Evolutionary conservation across 2,329 filamentous ascomycete genomes (phyloP).

Genomic region (Pseudogymnoascus sp.): DNA sequence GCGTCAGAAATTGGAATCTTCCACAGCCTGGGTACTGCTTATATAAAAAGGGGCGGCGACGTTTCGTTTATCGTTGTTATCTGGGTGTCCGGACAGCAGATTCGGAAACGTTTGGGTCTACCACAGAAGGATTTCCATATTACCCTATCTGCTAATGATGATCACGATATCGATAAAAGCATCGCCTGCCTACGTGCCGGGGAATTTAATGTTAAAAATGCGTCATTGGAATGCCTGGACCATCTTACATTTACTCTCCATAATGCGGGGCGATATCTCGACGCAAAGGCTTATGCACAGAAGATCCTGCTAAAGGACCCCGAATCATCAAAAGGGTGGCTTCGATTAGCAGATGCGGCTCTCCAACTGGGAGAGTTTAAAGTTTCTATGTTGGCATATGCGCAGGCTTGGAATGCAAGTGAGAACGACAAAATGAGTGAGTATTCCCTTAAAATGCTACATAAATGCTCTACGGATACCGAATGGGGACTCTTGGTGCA

Average conservation of each 20-base stretch:
- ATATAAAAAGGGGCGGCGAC: not conserved
- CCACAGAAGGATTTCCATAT: slow-evolving; percentile 11
- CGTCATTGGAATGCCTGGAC: slow-evolving; percentile 11
- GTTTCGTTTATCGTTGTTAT: slow-evolving; percentile 10
- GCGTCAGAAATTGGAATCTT: not conserved
- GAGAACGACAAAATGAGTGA: slow-evolving; percentile 1
- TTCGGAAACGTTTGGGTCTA: slow-evolving; percentile 12
- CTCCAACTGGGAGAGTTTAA: not conserved
- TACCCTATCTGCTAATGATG: not conserved
- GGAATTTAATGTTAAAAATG: slow-evolving; percentile 1
- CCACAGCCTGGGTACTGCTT: not conserved
- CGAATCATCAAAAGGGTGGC: slow-evolving; percentile 6
- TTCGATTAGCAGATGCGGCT: not conserved
- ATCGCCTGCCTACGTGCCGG: not conserved
- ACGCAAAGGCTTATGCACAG: not conserved
- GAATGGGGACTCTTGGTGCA: slow-evolving; percentile 1
- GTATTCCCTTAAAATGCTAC: not conserved
- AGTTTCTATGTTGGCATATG: slow-evolving; percentile 5
- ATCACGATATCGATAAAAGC: slow-evolving; percentile 1
- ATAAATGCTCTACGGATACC: not conserved
- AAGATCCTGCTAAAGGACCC: slow-evolving; percentile 1
- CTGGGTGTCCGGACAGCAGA: slow-evolving; percentile 12
- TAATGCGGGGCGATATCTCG: not conserved
- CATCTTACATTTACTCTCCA: slow-evolving; percentile 11
- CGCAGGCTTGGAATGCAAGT: not conserved